A percentile compares a stretch with the other conserved stretches of the same genome.
phyloP scores from a whole-genome alignment of 2,329 filamentous ascomycete genomes.

The Zymoseptoria brevis region DNA sequence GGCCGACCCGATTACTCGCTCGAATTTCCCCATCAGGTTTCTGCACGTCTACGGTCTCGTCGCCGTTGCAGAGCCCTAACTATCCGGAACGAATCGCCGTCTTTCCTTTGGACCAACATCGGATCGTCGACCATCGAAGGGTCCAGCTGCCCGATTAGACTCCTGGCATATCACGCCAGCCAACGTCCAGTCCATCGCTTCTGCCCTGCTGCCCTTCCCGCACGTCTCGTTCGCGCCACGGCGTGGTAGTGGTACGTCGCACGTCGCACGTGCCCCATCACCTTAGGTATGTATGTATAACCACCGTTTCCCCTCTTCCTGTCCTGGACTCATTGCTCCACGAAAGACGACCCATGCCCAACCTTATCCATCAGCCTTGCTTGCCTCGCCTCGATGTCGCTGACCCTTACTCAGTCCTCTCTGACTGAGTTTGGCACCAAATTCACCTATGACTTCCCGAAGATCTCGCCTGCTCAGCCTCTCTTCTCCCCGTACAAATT shows the following conservation, averaged over 20 bases:
- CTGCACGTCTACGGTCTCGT: slow-evolving; percentile 4
- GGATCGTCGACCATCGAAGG: neutral
- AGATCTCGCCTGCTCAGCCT: slow-evolving; percentile 32
- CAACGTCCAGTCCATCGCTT: slow-evolving; percentile 4
- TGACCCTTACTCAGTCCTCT: slow-evolving; percentile 43
- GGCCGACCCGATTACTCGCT: slow-evolving; percentile 2
- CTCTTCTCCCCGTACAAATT: slow-evolving; percentile 34
- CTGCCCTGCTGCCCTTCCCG: slow-evolving; percentile 8
- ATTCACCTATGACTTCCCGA: slow-evolving; percentile 43
- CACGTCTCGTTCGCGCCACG: neutral
- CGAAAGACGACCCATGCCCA: slow-evolving; percentile 15
- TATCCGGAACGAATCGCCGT: neutral
- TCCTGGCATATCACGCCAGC: neutral
- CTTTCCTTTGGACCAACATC: neutral
- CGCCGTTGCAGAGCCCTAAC: neutral
- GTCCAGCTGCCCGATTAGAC: neutral
- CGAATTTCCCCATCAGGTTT: slow-evolving; percentile 17
- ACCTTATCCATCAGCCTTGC: slow-evolving; percentile 6
- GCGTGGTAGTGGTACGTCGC: slow-evolving; percentile 6
- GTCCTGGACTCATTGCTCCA: neutral
- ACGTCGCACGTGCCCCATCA: slow-evolving; percentile 7
- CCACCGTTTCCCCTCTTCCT: neutral
- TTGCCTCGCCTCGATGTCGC: slow-evolving; percentile 35
- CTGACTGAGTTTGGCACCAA: slow-evolving; percentile 42
- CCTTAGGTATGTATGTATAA: neutral